Percentiles rank a stretch among this genome's conserved stretches.
Evolutionary conservation across 148 eudicot species (phyloP).

Genomic region (Pouteria glomerata): DNA sequence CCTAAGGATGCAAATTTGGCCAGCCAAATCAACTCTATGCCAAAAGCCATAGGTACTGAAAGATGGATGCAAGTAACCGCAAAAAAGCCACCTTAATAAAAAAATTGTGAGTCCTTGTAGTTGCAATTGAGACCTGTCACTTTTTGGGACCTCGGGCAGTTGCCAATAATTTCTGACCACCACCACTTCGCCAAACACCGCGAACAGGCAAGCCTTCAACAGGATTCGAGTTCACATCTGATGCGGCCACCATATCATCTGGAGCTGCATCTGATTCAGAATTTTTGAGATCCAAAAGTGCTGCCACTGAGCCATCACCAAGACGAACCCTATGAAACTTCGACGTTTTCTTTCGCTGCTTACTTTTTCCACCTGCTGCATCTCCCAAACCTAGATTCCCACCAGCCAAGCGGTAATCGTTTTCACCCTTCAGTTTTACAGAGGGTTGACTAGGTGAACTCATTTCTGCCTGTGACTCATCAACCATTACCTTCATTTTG

Average conservation of each 20-base stretch:
- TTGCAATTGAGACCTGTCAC: no score
- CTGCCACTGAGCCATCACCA: constrained; percentile 63
- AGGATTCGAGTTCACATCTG: constrained; percentile 23
- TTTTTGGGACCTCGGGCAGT: constrained; percentile 28
- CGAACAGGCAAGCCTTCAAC: constrained; percentile 42
- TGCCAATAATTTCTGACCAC: constrained; percentile 64
- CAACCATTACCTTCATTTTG: constrained; percentile 28
- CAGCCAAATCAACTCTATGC: background rate
- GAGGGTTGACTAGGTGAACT: constrained; percentile 20
- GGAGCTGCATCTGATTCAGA: constrained; percentile 35
- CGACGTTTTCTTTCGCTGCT: constrained; percentile 74
- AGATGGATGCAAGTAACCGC: background rate
- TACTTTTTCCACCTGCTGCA: constrained; percentile 40
- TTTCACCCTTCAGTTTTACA: constrained; percentile 10
- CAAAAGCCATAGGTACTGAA: background rate
- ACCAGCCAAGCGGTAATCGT: constrained; percentile 13
- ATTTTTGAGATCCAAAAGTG: constrained; percentile 42
- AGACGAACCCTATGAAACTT: constrained; percentile 73
- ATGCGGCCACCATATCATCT: constrained; percentile 14
- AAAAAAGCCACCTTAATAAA: background rate
- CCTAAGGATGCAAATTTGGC: background rate
- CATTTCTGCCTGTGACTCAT: constrained; percentile 22
- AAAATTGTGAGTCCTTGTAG: no score
- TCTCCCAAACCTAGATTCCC: constrained; percentile 26
- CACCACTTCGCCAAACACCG: constrained; percentile 75